Base-by-base conservation (phyloP, 2,329 filamentous ascomycete species). In the Cercospora sp. region DNA sequence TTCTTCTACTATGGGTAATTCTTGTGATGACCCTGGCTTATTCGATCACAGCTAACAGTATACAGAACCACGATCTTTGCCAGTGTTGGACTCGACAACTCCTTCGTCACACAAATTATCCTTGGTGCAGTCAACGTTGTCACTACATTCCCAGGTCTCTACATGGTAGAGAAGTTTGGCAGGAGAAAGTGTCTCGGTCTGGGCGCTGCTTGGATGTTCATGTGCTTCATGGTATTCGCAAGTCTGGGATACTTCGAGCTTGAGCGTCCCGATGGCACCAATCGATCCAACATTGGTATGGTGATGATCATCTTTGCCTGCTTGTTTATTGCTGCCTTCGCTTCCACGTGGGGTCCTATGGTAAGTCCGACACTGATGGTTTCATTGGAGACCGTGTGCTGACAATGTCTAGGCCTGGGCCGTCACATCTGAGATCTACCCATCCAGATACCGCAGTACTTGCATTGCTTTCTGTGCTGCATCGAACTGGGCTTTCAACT, bases 221-320 rank as follows among this genome's bases (percentile, higher is more conserved):
- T 80, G 72, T 90, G 87, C 77, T 89, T 90, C 80, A 76, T 89
- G 55, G 81, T 83, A 12, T 83, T 82, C 66, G 77, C 81, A 1
- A 81, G 78, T 10, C 76, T 83, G 1, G 81, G 81, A 8, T 80
- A 82, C 71, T 83, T 81, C 65, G 75, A 76, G 4, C 76, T 82
- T 0, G 74, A 80, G 57, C 62, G 53, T 18, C 60, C 40, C 1
- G 28, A 65, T 6, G 68, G 68, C 10, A 53, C 57, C 16, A 75
- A 74, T 12, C 80, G 79, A 1, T 75, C 78, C 6, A 69, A 72
- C 0, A 81, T 86, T 9, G 88, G 88, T n/a, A 81, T 85, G 8
- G 84, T 85, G 40, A 85, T 90, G 70, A 89, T 91, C 51, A 83
- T 88, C 66, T 90, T 90, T 76, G 88, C 88, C 0, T 90, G 88